Base-by-base conservation (phyloP, 139 green algal genomes). In the Zygnema cylindricum region DNA sequence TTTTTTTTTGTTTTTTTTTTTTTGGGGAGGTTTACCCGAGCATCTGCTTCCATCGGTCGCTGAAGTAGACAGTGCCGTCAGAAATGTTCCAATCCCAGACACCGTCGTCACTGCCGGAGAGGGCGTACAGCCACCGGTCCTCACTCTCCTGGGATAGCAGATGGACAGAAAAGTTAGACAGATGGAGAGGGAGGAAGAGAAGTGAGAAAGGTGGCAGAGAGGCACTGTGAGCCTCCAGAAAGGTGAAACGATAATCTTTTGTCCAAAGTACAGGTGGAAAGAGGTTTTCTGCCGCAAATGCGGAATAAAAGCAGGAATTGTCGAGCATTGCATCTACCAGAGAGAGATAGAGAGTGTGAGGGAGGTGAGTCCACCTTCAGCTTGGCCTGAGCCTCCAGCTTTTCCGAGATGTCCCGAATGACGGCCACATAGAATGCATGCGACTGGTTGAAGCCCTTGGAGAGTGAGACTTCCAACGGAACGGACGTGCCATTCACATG, bases 141-240 rank as follows among this genome's bases (percentile, higher is more conserved):
- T 86, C 78, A 23, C 78, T 86, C 23, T 63, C 78, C 78, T 86
- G 76, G n/a, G n/a, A n/a, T n/a, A n/a, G n/a, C n/a, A n/a, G n/a
- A n/a, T n/a, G n/a, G n/a, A n/a, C n/a, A n/a, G n/a, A n/a, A n/a
- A n/a, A n/a, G n/a, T n/a, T n/a, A n/a, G n/a, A n/a, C n/a, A n/a
- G n/a, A n/a, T n/a, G n/a, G n/a, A n/a, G n/a, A n/a, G n/a, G n/a
- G n/a, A n/a, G n/a, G n/a, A n/a, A n/a, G n/a, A n/a, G n/a, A n/a
- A n/a, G n/a, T n/a, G n/a, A n/a, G n/a, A n/a, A n/a, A n/a, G n/a
- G n/a, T n/a, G n/a, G n/a, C n/a, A n/a, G n/a, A n/a, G n/a, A n/a
- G n/a, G n/a, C n/a, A n/a, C n/a, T n/a, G n/a, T n/a, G n/a, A n/a
- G n/a, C n/a, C n/a, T n/a, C n/a, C n/a, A n/a, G n/a, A n/a, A n/a